Evolutionary conservation across 148 eudicot genomes (phyloP).

Genomic region (Hydrangea macrophylla): DNA sequence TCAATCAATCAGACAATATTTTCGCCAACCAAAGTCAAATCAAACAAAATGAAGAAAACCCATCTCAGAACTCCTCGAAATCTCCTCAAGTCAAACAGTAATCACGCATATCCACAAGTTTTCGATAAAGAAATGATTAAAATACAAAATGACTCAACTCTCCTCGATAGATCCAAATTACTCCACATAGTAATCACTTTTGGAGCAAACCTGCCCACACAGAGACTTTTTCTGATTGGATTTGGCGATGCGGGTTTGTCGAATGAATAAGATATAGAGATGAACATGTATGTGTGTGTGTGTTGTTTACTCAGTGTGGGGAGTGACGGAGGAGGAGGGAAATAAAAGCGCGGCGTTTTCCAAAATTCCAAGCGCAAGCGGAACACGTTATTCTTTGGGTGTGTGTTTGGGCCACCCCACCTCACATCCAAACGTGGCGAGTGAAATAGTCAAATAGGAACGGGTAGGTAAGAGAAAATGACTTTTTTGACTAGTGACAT

Average conservation of each 20-base stretch:
- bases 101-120: background rate
- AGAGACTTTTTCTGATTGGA: background rate
- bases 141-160: background rate
- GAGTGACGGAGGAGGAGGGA: background rate
- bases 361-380: no score
- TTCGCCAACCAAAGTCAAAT: conserved; percentile 1
- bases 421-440: no score
- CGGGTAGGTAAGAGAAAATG: no score
- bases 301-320: background rate
- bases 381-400: conserved; percentile 1
- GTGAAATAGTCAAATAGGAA: no score
- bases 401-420: background rate
- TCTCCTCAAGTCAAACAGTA: background rate
- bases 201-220: background rate
- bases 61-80: background rate
- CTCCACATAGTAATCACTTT: background rate
- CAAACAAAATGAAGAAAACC: conserved; percentile 2
- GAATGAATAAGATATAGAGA: background rate
- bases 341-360: no score
- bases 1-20: background rate
- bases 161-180: background rate
- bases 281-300: no score
- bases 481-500: no score
- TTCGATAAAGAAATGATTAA: background rate
- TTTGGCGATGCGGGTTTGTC: background rate